phyloP scores from a whole-genome alignment of 2,329 filamentous ascomycete species.

The Colletotrichum sp. region DNA sequence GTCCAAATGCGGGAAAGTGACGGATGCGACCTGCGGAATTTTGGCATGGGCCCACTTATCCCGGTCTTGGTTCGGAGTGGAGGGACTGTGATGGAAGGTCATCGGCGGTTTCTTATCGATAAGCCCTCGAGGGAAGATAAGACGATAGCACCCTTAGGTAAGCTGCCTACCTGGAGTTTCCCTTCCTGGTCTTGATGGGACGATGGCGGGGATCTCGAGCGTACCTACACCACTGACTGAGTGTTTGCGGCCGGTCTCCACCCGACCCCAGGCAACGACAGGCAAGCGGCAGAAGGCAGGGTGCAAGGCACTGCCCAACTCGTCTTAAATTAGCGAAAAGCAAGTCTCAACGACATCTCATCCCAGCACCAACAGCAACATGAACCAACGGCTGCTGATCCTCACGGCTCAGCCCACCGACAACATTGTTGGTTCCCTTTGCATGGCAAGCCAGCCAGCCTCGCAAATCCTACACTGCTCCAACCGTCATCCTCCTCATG shows the following conservation, averaged over 20 bases:
- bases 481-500: background rate
- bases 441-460: background rate
- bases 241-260: background rate
- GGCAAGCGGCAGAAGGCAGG: background rate
- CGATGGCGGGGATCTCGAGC: background rate
- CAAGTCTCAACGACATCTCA: background rate
- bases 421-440: background rate
- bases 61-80: background rate
- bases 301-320: background rate
- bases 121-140: background rate
- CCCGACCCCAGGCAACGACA: background rate
- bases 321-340: conserved; percentile 1
- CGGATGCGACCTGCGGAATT: conserved; percentile 1
- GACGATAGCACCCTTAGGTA: background rate
- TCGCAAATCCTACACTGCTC: background rate
- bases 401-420: background rate
- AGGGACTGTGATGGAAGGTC: background rate
- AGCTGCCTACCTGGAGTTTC: background rate
- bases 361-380: background rate
- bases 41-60: conserved; percentile 5
- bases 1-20: conserved; percentile 1
- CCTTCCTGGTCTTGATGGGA: background rate
- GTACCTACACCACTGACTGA: too few species aligned
- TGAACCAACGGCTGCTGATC: background rate
- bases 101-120: background rate